These are phyloP conservation scores for Puccinia polysora DNA, from an alignment of 1,284 basidiomycete species.

Conservation along the genomic window DNA sequence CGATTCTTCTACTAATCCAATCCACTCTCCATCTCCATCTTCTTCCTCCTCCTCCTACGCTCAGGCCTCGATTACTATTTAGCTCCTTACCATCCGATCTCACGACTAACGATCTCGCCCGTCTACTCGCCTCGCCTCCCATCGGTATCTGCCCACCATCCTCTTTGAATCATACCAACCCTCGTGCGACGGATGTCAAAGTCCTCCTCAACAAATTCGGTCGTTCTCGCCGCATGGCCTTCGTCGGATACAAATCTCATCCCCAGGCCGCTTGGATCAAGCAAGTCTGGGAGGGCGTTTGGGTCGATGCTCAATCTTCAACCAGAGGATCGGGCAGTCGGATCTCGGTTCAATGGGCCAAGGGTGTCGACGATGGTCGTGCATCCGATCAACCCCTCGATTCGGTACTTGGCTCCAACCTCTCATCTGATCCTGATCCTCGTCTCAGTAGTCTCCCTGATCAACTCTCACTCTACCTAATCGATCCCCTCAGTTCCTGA, in stretches of 20 bases:
- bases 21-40: neutral
- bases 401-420: conserved; percentile 45
- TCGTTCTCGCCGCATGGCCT: conserved; percentile 79
- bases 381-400: no score
- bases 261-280: conserved; percentile 70
- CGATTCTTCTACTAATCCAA: no score
- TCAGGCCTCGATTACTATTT: conserved; percentile 70
- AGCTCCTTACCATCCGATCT: conserved; percentile 78
- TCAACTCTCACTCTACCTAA: conserved; percentile 24
- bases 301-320: conserved; percentile 58
- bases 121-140: conserved; percentile 58
- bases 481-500: no score
- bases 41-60: neutral
- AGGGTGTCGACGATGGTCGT: conserved; percentile 16
- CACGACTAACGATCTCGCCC: conserved; percentile 61
- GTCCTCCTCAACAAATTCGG: conserved; percentile 73
- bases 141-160: conserved; percentile 56
- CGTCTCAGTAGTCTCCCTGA: neutral
- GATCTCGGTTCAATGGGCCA: conserved; percentile 55
- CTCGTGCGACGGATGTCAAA: conserved; percentile 74
- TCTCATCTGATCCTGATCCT: conserved; percentile 45
- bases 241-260: conserved; percentile 80
- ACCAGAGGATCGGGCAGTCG: conserved; percentile 69
- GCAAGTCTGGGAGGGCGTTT: conserved; percentile 81
- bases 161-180: conserved; percentile 49